A percentile compares a stretch with the other conserved stretches of the same genome.
These are phyloP conservation scores for Leccinum disarticulatum DNA, from an alignment of 768 basidiomycete genomes.

Conservation along the genomic window DNA sequence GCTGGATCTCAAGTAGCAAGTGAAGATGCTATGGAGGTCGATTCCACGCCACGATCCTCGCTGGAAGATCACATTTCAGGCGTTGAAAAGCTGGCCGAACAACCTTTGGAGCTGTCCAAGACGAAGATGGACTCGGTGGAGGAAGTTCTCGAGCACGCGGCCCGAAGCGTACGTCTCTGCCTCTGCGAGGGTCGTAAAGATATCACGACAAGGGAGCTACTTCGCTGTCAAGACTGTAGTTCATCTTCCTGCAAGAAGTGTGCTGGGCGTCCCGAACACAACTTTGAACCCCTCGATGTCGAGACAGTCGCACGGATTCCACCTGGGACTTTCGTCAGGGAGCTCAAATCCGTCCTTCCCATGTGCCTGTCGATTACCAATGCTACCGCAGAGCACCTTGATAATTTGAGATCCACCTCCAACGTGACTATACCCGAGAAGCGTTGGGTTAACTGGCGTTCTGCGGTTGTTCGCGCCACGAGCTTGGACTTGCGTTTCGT, in stretches of 20 bases:
- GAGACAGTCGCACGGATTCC: constrained; percentile 55
- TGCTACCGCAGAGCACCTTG: constrained; percentile 52
- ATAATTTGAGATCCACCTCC: constrained; percentile 43
- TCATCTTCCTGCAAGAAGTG: constrained; percentile 82
- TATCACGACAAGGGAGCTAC: constrained; percentile 65
- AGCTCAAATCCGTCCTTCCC: constrained; percentile 77
- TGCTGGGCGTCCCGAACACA: constrained; percentile 90
- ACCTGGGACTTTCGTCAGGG: constrained; percentile 72
- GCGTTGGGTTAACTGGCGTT: constrained; percentile 69
- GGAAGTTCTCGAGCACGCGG: constrained; percentile 62
- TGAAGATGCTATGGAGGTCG: constrained; percentile 51
- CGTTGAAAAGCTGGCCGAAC: constrained; percentile 62
- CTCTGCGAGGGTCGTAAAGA: constrained; percentile 86
- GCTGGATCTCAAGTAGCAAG: constrained; percentile 28
- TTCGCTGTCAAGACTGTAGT: constrained; percentile 73
- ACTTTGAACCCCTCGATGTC: constrained; percentile 56
- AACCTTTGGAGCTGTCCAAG: constrained; percentile 68
- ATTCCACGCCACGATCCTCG: constrained; percentile 26
- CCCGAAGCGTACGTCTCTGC: constrained; percentile 76
- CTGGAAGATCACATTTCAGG: constrained; percentile 62
- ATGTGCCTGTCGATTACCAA: constrained; percentile 73
- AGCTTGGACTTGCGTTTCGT: constrained; percentile 75
- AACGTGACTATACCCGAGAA: constrained; percentile 46
- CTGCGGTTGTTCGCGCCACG: constrained; percentile 60
- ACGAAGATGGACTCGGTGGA: constrained; percentile 46